Evolutionary conservation across 805 yeast species (phyloP).

Genomic region (Wickerhamiella galacta): DNA sequence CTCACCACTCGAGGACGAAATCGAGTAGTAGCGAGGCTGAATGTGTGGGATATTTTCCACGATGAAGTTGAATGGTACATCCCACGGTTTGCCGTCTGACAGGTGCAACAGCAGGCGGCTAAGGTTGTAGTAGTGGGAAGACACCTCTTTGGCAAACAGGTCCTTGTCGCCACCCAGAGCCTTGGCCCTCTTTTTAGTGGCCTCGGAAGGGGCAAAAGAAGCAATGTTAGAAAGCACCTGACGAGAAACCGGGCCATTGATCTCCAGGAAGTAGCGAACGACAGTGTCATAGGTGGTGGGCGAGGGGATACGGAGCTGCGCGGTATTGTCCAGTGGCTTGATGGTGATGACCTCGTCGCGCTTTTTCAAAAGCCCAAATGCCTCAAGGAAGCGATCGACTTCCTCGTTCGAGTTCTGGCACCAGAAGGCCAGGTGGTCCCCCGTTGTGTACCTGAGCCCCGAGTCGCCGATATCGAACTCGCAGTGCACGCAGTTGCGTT

Average conservation of each 20-base stretch:
- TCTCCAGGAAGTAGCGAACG: slow-evolving; percentile 74
- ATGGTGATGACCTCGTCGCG: slow-evolving; percentile 43
- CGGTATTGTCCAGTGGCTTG: slow-evolving; percentile 43
- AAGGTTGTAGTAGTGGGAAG: slow-evolving; percentile 44
- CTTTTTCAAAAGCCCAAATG: slow-evolving; percentile 42
- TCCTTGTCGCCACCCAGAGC: slow-evolving; percentile 50
- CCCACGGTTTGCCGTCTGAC: slow-evolving; percentile 58
- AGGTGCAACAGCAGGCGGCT: slow-evolving; percentile 54
- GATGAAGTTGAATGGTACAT: slow-evolving; percentile 69
- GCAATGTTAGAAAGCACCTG: slow-evolving; percentile 59
- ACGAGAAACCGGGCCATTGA: slow-evolving; percentile 85
- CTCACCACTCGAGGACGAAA: slow-evolving; percentile 70
- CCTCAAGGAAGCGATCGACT: slow-evolving; percentile 44
- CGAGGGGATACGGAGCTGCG: slow-evolving; percentile 27
- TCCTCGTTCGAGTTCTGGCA: slow-evolving; percentile 74
- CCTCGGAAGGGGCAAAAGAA: slow-evolving; percentile 63
- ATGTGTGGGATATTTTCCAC: slow-evolving; percentile 66
- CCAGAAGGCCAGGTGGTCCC: slow-evolving; percentile 93
- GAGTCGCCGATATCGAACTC: slow-evolving; percentile 71
- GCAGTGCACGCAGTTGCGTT: slow-evolving; percentile 73
- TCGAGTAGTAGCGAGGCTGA: slow-evolving; percentile 92
- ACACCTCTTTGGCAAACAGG: slow-evolving; percentile 48
- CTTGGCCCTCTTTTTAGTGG: slow-evolving; percentile 32
- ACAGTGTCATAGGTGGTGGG: slow-evolving; percentile 81
- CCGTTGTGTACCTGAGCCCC: slow-evolving; percentile 73